Evolutionary conservation across 148 eudicot genomes (phyloP), one percentile per base, ranked within the genome.

Genomic region (Rhododendron molle): DNA sequence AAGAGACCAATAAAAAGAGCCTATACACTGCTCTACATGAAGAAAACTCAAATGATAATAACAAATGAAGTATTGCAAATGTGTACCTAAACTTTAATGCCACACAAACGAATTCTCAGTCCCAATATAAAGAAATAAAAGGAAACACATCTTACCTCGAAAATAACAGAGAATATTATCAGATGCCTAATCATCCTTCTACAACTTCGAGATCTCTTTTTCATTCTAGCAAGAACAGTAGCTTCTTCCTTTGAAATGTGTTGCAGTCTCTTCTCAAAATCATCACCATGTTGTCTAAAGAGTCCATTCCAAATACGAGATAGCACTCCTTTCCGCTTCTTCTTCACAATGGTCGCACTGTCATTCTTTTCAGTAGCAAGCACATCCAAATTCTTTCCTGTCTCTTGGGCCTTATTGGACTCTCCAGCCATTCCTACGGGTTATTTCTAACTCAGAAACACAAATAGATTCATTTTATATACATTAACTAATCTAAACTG

Each of bases 241-340:
- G 92, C 91, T 85, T 96, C 98, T 85, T 94, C 96, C 88, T 92
- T 96, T 12, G 96, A 91, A 79, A 96, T 92, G 58, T 93, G 87
- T 86, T 94, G 89, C 88, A 96, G 81, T 87, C 96, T 92, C 90
- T 90, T 87, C 90, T 91, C 95, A 82, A 92, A 93, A 91, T 96
- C 98, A 87, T 93, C 93, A 28, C 91, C 89, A 15, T 90, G 87
- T 3, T 85, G 73, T 32, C 98, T 89, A 84, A 96, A 93, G 26
- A 96, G 56, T 44, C 89, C 87, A 83, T 91, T 89, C 97, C 96
- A 96, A 2, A 96, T 83, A 81, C 98, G 89, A 38, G 96, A 93
- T 3, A 96, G 7, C n/a, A 96, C 1, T 82, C 98, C 98, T 83
- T 82, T 90, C 89, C 87, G 83, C 89, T 90, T 90, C 89, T 91